A percentile compares a stretch with the other conserved stretches of the same genome.
phyloP scores from a whole-genome alignment of 495 filamentous ascomycete genomes.

The Daldinia childiae region DNA sequence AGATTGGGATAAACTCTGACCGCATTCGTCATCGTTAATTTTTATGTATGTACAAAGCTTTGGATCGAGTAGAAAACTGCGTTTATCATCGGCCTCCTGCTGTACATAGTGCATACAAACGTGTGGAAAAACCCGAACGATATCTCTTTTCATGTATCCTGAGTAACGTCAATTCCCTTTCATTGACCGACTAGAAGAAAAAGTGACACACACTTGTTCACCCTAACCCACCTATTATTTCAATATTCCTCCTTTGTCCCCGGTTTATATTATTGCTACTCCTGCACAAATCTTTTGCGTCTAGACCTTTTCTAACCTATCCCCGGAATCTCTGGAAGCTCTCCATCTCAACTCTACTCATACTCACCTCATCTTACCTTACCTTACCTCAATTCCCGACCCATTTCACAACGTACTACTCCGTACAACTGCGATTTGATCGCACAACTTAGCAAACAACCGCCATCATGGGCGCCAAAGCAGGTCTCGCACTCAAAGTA shows the following conservation, averaged over 20 bases:
- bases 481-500: conserved; percentile 68
- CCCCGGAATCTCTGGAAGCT: conserved; percentile 14
- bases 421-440: conserved; percentile 34
- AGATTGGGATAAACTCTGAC: conserved; percentile 22
- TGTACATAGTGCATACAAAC: neutral
- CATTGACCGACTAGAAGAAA: conserved; percentile 31
- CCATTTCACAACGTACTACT: conserved; percentile 29
- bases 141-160: neutral
- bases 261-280: conserved; percentile 12
- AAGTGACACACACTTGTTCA: conserved; percentile 7
- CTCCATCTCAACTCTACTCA: neutral
- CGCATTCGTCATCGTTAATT: conserved; percentile 41
- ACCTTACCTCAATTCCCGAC: neutral
- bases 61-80: neutral
- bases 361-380: conserved; percentile 12
- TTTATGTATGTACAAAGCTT: neutral
- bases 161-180: conserved; percentile 37
- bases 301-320: conserved; percentile 10
- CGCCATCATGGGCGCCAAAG: conserved; percentile 52
- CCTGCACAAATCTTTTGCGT: conserved; percentile 11
- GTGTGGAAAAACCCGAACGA: neutral
- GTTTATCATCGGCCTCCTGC: neutral
- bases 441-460: conserved; percentile 31
- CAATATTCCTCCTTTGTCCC: conserved; percentile 18
- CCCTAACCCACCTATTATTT: conserved; percentile 29